Conservation (phyloP, 2,329 filamentous ascomycete species). For the Colletotrichum tofieldiae region DNA sequence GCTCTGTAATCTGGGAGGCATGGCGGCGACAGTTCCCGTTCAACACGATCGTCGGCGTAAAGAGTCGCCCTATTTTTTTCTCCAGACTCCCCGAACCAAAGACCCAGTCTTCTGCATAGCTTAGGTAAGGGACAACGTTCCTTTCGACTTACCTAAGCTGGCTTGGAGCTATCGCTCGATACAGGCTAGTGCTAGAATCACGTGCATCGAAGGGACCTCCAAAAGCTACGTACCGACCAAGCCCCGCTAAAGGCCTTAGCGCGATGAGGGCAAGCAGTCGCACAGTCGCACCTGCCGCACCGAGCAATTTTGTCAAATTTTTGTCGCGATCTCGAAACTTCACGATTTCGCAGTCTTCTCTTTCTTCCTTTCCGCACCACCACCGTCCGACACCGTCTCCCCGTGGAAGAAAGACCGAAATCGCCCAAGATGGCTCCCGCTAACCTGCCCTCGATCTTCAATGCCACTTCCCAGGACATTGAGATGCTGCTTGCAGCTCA, state of each 20-base stretch:
- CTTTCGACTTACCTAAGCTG: not conserved
- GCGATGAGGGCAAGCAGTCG: slow-evolving; percentile 29
- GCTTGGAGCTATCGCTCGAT: too few relatives aligned
- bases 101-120: slow-evolving; percentile 14
- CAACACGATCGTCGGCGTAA: slow-evolving; percentile 38
- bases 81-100: slow-evolving; percentile 20
- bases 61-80: slow-evolving; percentile 42
- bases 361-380: slow-evolving; percentile 44
- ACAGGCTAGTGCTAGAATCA: not conserved
- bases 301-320: slow-evolving; percentile 17
- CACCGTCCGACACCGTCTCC: slow-evolving; percentile 44
- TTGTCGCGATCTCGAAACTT: slow-evolving; percentile 31
- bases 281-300: slow-evolving; percentile 17
- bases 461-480: slow-evolving; percentile 98
- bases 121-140: not conserved
- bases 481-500: slow-evolving; percentile 99
- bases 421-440: slow-evolving; percentile 87
- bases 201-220: rapidly evolving
- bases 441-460: slow-evolving; percentile 95
- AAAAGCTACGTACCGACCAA: not conserved
- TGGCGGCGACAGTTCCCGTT: slow-evolving; percentile 57
- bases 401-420: slow-evolving; percentile 43
- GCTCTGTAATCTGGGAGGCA: slow-evolving; percentile 78
- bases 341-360: slow-evolving; percentile 32
- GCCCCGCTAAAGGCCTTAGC: slow-evolving; percentile 14